Base-by-base conservation (phyloP, 2,329 filamentous ascomycete genomes). In the Rasamsonia emersonii region DNA sequence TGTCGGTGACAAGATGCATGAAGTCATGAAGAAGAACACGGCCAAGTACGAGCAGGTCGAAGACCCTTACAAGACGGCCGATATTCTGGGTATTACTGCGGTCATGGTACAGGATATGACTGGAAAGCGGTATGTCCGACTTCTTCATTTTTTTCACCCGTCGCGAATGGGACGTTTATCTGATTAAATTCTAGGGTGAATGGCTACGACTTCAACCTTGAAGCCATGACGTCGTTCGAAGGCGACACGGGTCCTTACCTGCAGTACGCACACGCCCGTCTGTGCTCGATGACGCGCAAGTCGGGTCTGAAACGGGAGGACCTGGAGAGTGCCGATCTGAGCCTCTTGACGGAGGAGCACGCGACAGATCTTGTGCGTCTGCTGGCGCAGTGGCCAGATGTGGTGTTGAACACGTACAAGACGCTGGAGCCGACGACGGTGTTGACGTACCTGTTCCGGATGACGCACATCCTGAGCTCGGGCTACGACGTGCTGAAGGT, bases 81-180 rank as follows among this genome's bases (percentile, higher is more conserved):
- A 96, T 63, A 85, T 75, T 8, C 73, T 96, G 3, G 91, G 89
- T 42, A 95, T 96, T 54, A 88, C 82, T 43, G 82, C 83, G 53
- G 89, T 96, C 53, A 96, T 96, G 86, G 86, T 94, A 13, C 89
- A 96, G 62, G 91, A 96, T 54, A 94, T 96, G 86, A 82, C 76
- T 44, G 91, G 89, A 57, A 96, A 95, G 75, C 76, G 84, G 79
- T 81, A 61, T 43, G 71, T 50, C 11, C n/a, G n/a, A n/a, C 20
- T 5, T 13, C 8, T 15, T 9, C 9, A 6, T 24, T 10, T 27
- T n/a, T 14, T 3, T 10, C 4, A 15, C 3, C 14, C 65, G 59
- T 9, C 50, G 23, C 8, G 11, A 9, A 19, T 51, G 18, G 59
- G 62, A 38, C 64, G 59, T 36, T 54, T 70, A n/a, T 60, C 64